Evolutionary conservation across 2,329 filamentous ascomycete species (phyloP).

Genomic region (Aspergillus quadrilineatus): DNA sequence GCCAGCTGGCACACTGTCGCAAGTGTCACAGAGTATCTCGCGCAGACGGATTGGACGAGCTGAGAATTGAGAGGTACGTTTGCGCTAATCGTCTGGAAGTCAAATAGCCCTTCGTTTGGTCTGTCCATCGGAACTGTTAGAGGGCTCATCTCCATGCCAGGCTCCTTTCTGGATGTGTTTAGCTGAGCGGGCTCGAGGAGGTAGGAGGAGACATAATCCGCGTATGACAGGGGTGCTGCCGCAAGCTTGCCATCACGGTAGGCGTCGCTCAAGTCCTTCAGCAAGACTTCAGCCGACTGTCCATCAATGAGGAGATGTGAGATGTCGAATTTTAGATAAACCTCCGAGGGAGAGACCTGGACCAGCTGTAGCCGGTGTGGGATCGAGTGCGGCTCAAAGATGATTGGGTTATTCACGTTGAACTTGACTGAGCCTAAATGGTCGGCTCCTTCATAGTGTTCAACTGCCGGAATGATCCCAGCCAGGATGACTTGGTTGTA

Average conservation of each 20-base stretch:
- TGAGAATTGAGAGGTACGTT: not conserved
- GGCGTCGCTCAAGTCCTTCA: not conserved
- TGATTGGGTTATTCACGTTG: not conserved
- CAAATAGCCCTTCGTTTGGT: not conserved
- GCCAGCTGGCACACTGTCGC: not conserved
- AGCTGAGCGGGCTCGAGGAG: not conserved
- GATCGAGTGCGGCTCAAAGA: not conserved
- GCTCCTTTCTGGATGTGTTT: not conserved
- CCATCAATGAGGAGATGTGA: not conserved
- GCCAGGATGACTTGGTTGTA: not conserved
- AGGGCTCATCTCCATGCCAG: not conserved
- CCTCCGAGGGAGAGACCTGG: not conserved
- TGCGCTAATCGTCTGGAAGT: not conserved
- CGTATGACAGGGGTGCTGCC: not conserved
- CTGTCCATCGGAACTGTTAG: not conserved
- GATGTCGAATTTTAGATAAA: not conserved
- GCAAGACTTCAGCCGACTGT: not conserved
- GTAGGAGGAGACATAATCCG: not conserved
- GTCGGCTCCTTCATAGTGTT: not conserved
- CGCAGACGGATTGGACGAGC: not conserved
- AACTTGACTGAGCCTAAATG: not conserved
- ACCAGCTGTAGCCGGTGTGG: not conserved
- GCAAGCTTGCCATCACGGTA: not conserved
- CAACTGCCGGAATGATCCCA: not conserved
- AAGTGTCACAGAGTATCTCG: not conserved